These are phyloP conservation scores for Amanita thiersii DNA, from an alignment of 768 basidiomycete genomes.

Conservation along the genomic window DNA sequence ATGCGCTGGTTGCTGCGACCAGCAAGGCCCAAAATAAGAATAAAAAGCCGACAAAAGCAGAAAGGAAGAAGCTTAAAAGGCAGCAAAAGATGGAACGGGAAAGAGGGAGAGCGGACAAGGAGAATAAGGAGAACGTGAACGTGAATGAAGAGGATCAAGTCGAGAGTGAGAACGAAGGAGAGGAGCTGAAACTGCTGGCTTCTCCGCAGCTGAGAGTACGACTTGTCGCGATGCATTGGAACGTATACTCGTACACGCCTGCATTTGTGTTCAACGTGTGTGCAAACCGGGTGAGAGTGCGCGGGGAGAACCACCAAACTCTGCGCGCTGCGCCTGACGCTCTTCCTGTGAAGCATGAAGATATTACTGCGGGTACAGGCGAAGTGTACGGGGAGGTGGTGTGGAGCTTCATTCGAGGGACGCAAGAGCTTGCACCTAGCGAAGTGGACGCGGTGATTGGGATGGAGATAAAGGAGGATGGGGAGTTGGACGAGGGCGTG, in stretches of 20 bases:
- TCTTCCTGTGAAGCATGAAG: conserved; percentile 29
- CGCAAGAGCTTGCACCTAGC: conserved; percentile 45
- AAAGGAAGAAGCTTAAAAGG: no score
- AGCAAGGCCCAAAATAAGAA: background rate
- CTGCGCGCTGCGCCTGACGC: conserved; percentile 47
- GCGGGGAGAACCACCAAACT: conserved; percentile 84
- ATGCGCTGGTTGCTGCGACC: conserved; percentile 14
- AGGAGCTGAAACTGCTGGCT: no score
- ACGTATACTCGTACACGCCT: conserved; percentile 40
- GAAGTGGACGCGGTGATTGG: conserved; percentile 68
- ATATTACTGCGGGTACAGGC: background rate
- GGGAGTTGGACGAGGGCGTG: conserved; percentile 47
- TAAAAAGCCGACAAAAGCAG: no score
- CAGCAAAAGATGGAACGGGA: no score
- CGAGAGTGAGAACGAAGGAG: no score
- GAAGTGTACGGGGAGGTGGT: conserved; percentile 69
- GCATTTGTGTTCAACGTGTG: conserved; percentile 69
- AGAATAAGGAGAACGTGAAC: no score
- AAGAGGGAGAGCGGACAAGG: no score
- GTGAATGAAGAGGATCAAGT: no score
- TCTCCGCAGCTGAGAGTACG: conserved; percentile 43
- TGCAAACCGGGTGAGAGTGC: conserved; percentile 58
- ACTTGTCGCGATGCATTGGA: conserved; percentile 79
- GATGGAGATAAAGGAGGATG: conserved; percentile 41
- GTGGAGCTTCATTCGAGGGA: conserved; percentile 66